Evolutionary conservation across 345 rosid species (phyloP), one percentile per base, ranked within the genome.

Genomic region (Salix purpurea): DNA sequence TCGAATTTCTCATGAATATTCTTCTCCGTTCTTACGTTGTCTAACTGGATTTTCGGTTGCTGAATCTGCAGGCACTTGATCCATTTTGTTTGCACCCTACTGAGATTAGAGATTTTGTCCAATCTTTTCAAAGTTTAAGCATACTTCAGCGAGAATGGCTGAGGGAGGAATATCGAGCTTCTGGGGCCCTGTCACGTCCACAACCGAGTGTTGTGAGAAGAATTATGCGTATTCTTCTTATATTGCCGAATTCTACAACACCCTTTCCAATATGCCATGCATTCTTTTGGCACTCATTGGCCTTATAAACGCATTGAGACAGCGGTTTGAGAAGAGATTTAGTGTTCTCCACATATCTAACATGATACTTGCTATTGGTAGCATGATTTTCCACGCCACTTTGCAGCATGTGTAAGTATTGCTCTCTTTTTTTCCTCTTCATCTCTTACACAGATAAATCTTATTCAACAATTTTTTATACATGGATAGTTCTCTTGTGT

Each of bases 161-260:
- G 92, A 85, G 76, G 91, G 86, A 72, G 91, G 86, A 72, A 73
- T 88, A 74, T 83, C 95, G 6, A 92, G 91, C 81, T 90, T 90
- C 80, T 90, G 97, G 97, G 97, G 96, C 71, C 98, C 98, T 2
- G 96, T 92, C 73, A 94, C 97, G 24, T 88, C 97, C 58, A 82
- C 88, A 18, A 68, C 62, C 3, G 98, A 92, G 30, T 88, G 96
- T 68, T 93, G 98, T 83, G 97, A 94, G 89, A 85, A 81, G 73
- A 94, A 94, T 81, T 94, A 88, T 28, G 82, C 71, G 24, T 56
- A 90, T 79, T 92, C 97, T 8, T 85, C 92, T 0, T 91, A 92
- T 77, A 84, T 92, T 67, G 98, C 98, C 0, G 98, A 94, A 83
- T 91, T 92, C 72, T 90, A 73, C 83, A 94, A 94, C 87, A 92